phyloP scores from a whole-genome alignment of 2,329 filamentous ascomycete genomes.

The Phyllosticta citrichinensis region DNA sequence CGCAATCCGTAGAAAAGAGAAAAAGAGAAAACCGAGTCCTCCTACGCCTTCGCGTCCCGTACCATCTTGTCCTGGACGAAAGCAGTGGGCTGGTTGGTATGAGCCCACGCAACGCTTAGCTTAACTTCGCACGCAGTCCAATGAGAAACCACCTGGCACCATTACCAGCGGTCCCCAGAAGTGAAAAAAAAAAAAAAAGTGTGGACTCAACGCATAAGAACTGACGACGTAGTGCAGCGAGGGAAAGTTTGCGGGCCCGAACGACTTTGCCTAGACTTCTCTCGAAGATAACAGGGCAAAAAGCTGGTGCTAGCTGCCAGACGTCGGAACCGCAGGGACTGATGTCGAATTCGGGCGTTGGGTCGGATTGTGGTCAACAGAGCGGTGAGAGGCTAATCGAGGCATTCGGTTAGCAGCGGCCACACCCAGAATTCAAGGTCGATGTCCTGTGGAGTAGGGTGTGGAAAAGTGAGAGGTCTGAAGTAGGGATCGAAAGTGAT shows the following conservation, averaged over 20 bases:
- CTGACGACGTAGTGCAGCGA: not conserved
- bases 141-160: not conserved
- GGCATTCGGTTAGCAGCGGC: not conserved
- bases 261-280: not conserved
- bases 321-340: not conserved
- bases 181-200: no score
- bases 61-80: not conserved
- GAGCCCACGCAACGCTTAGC: not conserved
- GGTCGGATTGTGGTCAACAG: not conserved
- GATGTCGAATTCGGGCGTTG: not conserved
- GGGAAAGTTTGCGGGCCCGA: not conserved
- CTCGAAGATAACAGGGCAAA: not conserved
- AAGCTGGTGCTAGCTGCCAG: not conserved
- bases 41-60: not conserved
- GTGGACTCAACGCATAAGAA: no score
- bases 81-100: not conserved
- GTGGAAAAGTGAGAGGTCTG: not conserved
- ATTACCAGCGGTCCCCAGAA: no score
- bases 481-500: not conserved
- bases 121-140: not conserved
- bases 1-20: no score
- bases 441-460: not conserved
- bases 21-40: not conserved
- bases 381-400: not conserved
- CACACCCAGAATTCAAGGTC: not conserved